Evolutionary conservation across 2,329 filamentous ascomycete genomes (phyloP), one percentile per base, ranked within the genome.

Genomic region (Aspergillus latus): DNA sequence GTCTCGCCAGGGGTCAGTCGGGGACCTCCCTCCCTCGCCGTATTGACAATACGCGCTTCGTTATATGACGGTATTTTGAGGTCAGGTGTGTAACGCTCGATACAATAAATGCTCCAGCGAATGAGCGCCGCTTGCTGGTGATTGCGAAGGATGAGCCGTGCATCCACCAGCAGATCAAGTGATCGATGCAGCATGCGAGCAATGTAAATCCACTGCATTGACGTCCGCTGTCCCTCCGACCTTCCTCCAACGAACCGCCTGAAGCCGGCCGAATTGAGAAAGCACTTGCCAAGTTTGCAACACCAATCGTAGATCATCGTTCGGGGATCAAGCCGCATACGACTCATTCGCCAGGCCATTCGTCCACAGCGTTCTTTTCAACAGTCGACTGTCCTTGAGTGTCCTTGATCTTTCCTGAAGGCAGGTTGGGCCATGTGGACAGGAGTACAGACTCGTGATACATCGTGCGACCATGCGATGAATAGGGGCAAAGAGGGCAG

Each of bases 111-210:
- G 57, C 52, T 52, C 43, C 30, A 49, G 52, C 63, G 44, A 63
- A 65, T 63, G 39, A 59, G 39, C 15, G 49, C 30, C 34, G 26
- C 34, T 50, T 32, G 7, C 15, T 51, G 55, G 46, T 44, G 46
- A 56, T 52, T 57, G 59, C 55, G 51, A 55, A 49, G 50, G 60
- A 53, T 56, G 57, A 48, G 40, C 39, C 16, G 47, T 57, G 70
- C 68, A 71, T 61, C 69, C 70, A 76, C 67, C 62, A 61, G 59
- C 60, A 71, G 71, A 80, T 86, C 83, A 85, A 85, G 82, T 86
- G 83, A 85, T 76, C 74, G 74, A 72, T 78, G 78, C 68, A 66
- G 69, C 72, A 85, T 85, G 83, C 83, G 82, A 79, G 73, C 71
- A 70, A 70, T 66, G 66, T 63, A 65, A 60, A 64, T 67, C 62